These are phyloP conservation scores for Aspergillus candidus DNA, from an alignment of 2,329 filamentous ascomycete species.

Conservation along the genomic window DNA sequence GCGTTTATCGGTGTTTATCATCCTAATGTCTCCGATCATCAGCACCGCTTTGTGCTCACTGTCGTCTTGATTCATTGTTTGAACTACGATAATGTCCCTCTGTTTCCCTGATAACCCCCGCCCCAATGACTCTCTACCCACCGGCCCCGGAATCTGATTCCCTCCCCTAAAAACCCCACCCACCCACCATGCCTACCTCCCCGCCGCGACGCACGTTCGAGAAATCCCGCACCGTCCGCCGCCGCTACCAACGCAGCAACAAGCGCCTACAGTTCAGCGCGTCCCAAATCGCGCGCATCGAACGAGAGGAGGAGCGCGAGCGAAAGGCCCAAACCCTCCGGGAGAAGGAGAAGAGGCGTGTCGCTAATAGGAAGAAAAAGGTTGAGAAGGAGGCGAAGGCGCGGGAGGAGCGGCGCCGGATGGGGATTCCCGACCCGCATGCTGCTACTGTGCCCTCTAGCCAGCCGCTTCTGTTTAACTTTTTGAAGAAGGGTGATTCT, in stretches of 20 bases:
- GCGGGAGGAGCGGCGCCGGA: constrained; percentile 28
- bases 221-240: constrained; percentile 35
- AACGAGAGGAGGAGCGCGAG: constrained; percentile 39
- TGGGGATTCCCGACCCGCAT: constrained; percentile 28
- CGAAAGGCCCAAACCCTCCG: constrained; percentile 35
- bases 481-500: constrained; percentile 18
- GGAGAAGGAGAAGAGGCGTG: constrained; percentile 29
- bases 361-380: constrained; percentile 31
- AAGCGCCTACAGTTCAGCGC: constrained; percentile 31
- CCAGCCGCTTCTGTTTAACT: constrained; percentile 30
- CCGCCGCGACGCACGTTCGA: constrained; percentile 31
- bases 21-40: too few relatives aligned
- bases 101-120: too few relatives aligned
- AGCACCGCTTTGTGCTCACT: too few relatives aligned
- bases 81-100: not conserved
- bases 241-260: constrained; percentile 34
- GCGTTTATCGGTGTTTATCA: too few relatives aligned
- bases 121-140: constrained; percentile 1
- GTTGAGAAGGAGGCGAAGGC: constrained; percentile 29
- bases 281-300: constrained; percentile 32
- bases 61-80: not conserved
- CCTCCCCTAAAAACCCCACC: not conserved
- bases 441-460: constrained; percentile 27
- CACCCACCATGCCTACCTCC: constrained; percentile 23
- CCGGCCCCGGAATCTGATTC: constrained; percentile 3